Evolutionary conservation across 805 yeast genomes (phyloP).

Genomic region (Schwanniomyces occidentalis): DNA sequence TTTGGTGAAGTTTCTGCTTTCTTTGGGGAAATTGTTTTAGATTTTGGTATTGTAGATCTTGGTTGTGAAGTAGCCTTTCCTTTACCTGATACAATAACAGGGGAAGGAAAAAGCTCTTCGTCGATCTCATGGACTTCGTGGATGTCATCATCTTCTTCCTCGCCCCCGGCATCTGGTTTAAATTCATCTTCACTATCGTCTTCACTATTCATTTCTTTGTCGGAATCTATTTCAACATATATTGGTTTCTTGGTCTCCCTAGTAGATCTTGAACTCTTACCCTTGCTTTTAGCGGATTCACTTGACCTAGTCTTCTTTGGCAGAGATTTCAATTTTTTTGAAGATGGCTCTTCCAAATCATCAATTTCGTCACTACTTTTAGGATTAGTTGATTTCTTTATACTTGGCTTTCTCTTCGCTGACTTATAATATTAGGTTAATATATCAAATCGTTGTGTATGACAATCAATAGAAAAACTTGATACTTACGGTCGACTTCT

Average conservation of each 20-base stretch:
- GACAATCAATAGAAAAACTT: not conserved
- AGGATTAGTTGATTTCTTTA: not conserved
- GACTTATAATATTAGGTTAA: not conserved
- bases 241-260: slow-evolving; percentile 2
- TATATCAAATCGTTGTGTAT: not conserved
- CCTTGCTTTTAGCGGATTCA: too few relatives aligned
- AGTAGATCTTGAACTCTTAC: not conserved
- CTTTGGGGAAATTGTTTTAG: too few relatives aligned
- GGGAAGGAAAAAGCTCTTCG: slow-evolving; percentile 7
- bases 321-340: slow-evolving; percentile 1
- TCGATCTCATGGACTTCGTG: slow-evolving; percentile 25
- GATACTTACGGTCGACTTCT: slow-evolving; percentile 5
- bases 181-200: slow-evolving; percentile 26
- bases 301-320: too few relatives aligned
- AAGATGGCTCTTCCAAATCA: slow-evolving; percentile 2
- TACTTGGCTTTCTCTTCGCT: not conserved
- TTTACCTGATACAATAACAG: too few relatives aligned
- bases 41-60: too few relatives aligned
- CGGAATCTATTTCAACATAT: slow-evolving; percentile 4
- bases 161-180: slow-evolving; percentile 23
- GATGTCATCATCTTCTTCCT: slow-evolving; percentile 22
- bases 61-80: slow-evolving; percentile 9
- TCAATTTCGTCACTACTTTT: slow-evolving; percentile 4
- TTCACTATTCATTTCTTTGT: not conserved
- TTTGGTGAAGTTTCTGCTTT: slow-evolving; percentile 6